Base-by-base conservation (phyloP, 805 yeast genomes). In the Ogataea naganishii region DNA sequence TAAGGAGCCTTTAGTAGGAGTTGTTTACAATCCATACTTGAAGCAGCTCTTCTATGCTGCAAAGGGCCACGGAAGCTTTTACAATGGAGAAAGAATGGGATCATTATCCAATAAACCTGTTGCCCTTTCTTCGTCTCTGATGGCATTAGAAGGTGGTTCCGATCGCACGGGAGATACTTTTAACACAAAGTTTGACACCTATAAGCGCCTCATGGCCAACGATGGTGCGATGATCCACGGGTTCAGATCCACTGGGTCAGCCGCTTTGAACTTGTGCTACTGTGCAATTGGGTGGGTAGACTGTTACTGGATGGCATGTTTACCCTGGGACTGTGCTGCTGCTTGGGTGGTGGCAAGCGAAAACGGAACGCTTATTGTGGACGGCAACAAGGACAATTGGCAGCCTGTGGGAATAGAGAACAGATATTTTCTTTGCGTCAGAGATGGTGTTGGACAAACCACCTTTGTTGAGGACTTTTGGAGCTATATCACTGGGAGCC, bases 291-390 rank as follows among this genome's bases (percentile, higher is more conserved):
- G 82, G 5, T 60, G 59, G 34, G 36, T 73, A 17, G 82, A 75
- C 43, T 64, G 72, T 4, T 75, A 75, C 49, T 75, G 81, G 80
- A 53, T 43, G 27, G 18, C 80, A n/a, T 72, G 78, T 44, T 72
- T 66, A 46, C 69, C 74, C 15, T 75, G 81, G 81, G 82, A 75
- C 45, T 79, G 75, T 2, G 72, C 79, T 47, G 82, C 80, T 11
- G 78, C 80, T 23, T 75, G 79, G 78, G 62, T 73, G 27, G 69
- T 75, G 28, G 43, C 74, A 7, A 55, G 60, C 25, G 82, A 75
- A 39, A 66, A 78, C 9, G 82, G 82, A 3, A 80, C 79, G 9
- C 38, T 45, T 7, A 49, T 72, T 26, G 75, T 70, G n/a, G 65
- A 73, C 29, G 80, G 75, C 14, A 66, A 66, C 42, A 58, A 61